phyloP scores from a whole-genome alignment of 2,329 filamentous ascomycete genomes.

The Colletotrichum brevisporum region DNA sequence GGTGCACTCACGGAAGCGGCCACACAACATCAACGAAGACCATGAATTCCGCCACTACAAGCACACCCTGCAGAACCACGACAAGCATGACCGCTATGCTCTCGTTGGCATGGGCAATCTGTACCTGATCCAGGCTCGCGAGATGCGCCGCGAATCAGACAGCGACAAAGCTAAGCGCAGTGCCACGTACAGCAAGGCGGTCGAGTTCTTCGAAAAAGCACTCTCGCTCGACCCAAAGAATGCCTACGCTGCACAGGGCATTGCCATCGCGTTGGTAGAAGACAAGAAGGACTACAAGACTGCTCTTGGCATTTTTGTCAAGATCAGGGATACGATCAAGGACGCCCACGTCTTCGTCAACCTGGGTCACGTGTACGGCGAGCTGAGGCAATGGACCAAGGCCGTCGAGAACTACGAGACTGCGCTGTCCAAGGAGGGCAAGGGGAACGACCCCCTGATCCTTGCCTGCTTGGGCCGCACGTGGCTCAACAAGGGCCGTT shows the following conservation, averaged over 20 bases:
- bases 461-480: constrained; percentile 89
- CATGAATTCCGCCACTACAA: constrained; percentile 95
- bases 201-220: constrained; percentile 99
- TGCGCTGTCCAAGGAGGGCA: constrained; percentile 83
- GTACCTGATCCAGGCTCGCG: constrained; percentile 86
- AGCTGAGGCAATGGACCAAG: constrained; percentile 89
- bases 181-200: constrained; percentile 88
- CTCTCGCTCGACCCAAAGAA: constrained; percentile 95
- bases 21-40: constrained; percentile 86
- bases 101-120: constrained; percentile 98
- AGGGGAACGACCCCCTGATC: constrained; percentile 80
- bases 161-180: constrained; percentile 91
- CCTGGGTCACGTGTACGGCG: constrained; percentile 91
- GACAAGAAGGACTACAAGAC: constrained; percentile 90
- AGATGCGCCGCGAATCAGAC: constrained; percentile 94
- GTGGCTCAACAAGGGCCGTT: constrained; percentile 85
- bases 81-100: constrained; percentile 98
- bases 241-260: constrained; percentile 94
- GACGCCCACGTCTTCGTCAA: constrained; percentile 93
- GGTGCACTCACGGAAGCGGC: constrained; percentile 82
- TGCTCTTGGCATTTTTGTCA: constrained; percentile 89
- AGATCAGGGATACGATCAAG: constrained; percentile 90
- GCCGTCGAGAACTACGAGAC: constrained; percentile 96
- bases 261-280: constrained; percentile 94
- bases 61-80: constrained; percentile 91